Evolutionary conservation across 2,329 filamentous ascomycete species (phyloP), one percentile per base, ranked within the genome.

Genomic region (Aspergillus cejpii): DNA sequence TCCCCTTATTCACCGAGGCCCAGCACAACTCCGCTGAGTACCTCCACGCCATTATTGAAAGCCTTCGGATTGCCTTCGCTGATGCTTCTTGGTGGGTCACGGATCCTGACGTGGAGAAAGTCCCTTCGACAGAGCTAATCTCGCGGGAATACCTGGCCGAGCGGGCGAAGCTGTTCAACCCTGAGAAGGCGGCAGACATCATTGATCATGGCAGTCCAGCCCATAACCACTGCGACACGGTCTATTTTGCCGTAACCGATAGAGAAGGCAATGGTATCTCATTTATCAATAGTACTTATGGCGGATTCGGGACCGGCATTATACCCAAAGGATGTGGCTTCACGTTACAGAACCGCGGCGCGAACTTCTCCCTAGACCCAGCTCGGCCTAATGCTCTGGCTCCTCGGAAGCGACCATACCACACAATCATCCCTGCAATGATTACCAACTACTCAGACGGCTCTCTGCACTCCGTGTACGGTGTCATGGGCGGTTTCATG

Each of bases 401-500:
- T 6, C 87, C 89, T 0, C 74, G 82, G 26, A 97, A 97, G 73
- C 71, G 92, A 37, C 92, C 92, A 0, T 98, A 97, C 68, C 92
- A 97, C 67, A 98, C 92, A 43, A 97, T 98, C 65, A 98, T 98
- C 58, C 91, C 92, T 0, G 91, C 86, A 0, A 77, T 97, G 65
- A 81, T 91, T 14, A 97, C 92, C 0, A 88, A 92, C 55, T 64
- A 79, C 14, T 70, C 72, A 3, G 88, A 94, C 56, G 79, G 80
- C 20, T 83, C 78, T 39, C 70, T 97, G 45, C 87, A 95, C 65
- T 85, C 81, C 3, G 85, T 94, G 0, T 96, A 91, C 59, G 92
- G 92, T 42, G 91, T 97, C 48, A 97, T 97, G 92, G 92, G 92
- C 41, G 91, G 89, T 2, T 97, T 94, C 69, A 97, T 97, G 86